Conservation (phyloP, 441 rosid genomes). For the Erysimum cheiri region DNA sequence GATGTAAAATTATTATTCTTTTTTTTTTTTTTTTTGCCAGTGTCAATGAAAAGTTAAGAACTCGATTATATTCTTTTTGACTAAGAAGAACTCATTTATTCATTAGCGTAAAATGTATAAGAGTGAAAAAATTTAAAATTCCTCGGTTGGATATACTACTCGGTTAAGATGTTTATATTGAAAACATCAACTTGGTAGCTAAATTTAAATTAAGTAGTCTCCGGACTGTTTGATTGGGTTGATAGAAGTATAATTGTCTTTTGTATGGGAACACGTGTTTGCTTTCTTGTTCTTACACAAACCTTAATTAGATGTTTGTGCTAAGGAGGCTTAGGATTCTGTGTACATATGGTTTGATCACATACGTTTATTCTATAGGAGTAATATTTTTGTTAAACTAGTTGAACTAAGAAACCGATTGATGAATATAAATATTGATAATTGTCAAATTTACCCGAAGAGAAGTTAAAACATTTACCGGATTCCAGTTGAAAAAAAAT, state of each 20-base stretch:
- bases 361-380: background rate
- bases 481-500: background rate
- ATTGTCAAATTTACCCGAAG: background rate
- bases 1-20: no score
- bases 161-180: slow-evolving; percentile 4
- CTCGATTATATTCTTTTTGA: background rate
- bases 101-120: background rate
- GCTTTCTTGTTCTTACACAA: slow-evolving; percentile 4
- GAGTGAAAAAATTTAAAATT: background rate
- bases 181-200: background rate
- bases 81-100: background rate
- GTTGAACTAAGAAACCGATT: background rate
- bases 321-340: background rate
- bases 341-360: no score
- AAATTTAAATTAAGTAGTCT: background rate
- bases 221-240: slow-evolving; percentile 1
- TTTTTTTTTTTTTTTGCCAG: background rate
- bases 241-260: slow-evolving; percentile 17
- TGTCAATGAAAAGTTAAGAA: background rate
- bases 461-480: background rate
- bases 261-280: slow-evolving; percentile 7
- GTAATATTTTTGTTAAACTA: background rate
- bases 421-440: background rate
- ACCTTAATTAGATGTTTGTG: background rate
- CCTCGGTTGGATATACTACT: background rate